Evolutionary conservation across 495 filamentous ascomycete genomes (phyloP).

Genomic region (Trichoderma virens): DNA sequence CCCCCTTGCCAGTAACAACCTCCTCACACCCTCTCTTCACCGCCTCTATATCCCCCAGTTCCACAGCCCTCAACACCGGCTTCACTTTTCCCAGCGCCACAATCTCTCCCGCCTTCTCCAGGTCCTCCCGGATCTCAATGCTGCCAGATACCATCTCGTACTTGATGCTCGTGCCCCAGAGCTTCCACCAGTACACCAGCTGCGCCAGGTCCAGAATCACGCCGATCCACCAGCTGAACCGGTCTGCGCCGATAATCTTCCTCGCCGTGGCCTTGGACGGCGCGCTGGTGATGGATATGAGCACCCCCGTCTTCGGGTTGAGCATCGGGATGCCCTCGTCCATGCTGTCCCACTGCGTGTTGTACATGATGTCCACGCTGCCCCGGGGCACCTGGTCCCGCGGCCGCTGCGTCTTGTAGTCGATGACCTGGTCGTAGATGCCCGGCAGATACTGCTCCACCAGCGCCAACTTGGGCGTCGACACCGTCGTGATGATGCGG

Average conservation of each 20-base stretch:
- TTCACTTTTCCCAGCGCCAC: constrained; percentile 39
- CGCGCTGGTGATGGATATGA: constrained; percentile 33
- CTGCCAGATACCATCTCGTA: constrained; percentile 32
- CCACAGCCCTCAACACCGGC: constrained; percentile 33
- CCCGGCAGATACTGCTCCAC: constrained; percentile 33
- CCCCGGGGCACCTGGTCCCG: constrained; percentile 31
- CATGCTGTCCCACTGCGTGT: constrained; percentile 33
- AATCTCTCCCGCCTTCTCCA: constrained; percentile 34
- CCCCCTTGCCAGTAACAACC: constrained; percentile 44
- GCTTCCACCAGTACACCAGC: constrained; percentile 26
- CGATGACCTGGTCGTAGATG: constrained; percentile 33
- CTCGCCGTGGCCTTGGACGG: constrained; percentile 30
- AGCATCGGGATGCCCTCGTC: constrained; percentile 29
- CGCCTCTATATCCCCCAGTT: constrained; percentile 37
- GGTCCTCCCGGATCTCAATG: constrained; percentile 25
- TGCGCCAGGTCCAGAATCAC: constrained; percentile 29
- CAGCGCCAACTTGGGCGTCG: constrained; percentile 41
- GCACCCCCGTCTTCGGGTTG: constrained; percentile 30
- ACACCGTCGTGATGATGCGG: constrained; percentile 46
- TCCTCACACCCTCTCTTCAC: constrained; percentile 38
- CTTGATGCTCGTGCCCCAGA: constrained; percentile 33
- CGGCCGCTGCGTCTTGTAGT: constrained; percentile 39
- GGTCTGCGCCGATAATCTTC: constrained; percentile 23
- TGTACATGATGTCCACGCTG: constrained; percentile 46
- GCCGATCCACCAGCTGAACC: constrained; percentile 26